phyloP scores from a whole-genome alignment of 176 grass and related monocot genomes.

The Hyparrhenia diplandra region DNA sequence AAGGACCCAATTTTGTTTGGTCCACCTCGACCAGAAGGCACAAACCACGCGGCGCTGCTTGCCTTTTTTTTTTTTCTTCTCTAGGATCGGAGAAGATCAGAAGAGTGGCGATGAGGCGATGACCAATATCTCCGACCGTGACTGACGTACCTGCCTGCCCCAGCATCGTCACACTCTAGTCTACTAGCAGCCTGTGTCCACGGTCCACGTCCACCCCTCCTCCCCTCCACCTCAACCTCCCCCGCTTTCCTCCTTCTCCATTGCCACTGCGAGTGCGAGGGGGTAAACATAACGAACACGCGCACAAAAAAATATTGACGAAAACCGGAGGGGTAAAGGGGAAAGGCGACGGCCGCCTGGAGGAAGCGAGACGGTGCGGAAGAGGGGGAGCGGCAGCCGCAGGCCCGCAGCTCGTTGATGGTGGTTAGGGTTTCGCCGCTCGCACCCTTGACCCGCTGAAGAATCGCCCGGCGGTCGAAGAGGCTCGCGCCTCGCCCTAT shows the following conservation, averaged over 20 bases:
- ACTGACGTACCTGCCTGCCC: neutral
- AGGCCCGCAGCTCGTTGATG: constrained; percentile 40
- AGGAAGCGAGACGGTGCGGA: constrained; percentile 15
- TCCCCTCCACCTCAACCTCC: too few species aligned
- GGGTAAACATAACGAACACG: constrained; percentile 16
- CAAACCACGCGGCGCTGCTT: too few species aligned
- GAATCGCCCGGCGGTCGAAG: neutral
- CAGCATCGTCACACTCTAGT: neutral
- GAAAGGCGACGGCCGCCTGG: constrained; percentile 37
- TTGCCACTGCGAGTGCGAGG: neutral
- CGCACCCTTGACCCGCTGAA: constrained; percentile 12
- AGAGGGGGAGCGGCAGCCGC: neutral
- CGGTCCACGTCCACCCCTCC: neutral
- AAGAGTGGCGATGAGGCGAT: neutral
- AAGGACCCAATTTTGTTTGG: too few species aligned
- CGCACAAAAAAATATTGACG: constrained; percentile 21
- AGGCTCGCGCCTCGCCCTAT: neutral
- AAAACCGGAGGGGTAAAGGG: constrained; percentile 40
- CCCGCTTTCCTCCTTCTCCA: neutral
- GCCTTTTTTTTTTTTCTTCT: too few species aligned
- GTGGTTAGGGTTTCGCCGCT: constrained; percentile 64
- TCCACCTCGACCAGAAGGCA: too few species aligned
- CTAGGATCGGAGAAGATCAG: too few species aligned
- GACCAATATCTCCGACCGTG: neutral
- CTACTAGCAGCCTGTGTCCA: neutral